Base-by-base conservation (phyloP, 192 early-diverging fungal species). In the Allomyces arbusculus region DNA sequence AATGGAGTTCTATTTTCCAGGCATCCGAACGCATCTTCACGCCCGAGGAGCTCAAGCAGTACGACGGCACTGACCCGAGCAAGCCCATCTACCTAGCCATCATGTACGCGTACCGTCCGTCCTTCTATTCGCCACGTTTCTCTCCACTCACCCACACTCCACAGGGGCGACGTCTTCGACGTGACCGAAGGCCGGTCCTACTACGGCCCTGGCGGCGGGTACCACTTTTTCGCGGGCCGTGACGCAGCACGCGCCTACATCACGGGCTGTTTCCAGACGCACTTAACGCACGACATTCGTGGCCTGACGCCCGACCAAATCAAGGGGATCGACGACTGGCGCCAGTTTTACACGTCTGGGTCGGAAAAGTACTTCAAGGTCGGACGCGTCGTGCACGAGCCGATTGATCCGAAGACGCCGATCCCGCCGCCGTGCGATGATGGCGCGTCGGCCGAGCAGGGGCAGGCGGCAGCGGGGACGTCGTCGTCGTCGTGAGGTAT, bases 241-340 rank as follows among this genome's bases (percentile, higher is more conserved):
- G 96, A 99, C 76, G 91, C 92, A 4, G 84, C 93, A 14, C 78
- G 96, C 26, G 92, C 96, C 14, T 99, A 88, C 71, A 86, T 87
- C 20, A 99, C 96, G 3, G 94, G 94, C 43, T 99, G 96, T 73
- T 90, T 97, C 69, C 67, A 90, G 65, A 87, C 87, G 44, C 91
- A 99, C 70, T 73, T 94, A 23, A 95, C 93, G 11, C 93, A 93
- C 67, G 96, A 99, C 77, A 74, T 91, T 16, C 84, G 94, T 44
- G 94, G 93, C 12, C 76, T 99, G 26, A 84, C 74, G 1, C 74
- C 79, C 16, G 68, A 76, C 4, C 80, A 99, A 75, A 67, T 97
- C 10, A 82, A 85, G 61, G 90, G 87, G 78, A 68, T 94, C 45
- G 77, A 84, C 19, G 77, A 80, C 62, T 99, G 96, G 96, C 84